A percentile compares a stretch with the other conserved stretches of the same genome.
These are phyloP conservation scores for Physcomitrellopsis africana DNA, from an alignment of 225 moss, liverwort and hornwort genomes.

Conservation along the genomic window DNA sequence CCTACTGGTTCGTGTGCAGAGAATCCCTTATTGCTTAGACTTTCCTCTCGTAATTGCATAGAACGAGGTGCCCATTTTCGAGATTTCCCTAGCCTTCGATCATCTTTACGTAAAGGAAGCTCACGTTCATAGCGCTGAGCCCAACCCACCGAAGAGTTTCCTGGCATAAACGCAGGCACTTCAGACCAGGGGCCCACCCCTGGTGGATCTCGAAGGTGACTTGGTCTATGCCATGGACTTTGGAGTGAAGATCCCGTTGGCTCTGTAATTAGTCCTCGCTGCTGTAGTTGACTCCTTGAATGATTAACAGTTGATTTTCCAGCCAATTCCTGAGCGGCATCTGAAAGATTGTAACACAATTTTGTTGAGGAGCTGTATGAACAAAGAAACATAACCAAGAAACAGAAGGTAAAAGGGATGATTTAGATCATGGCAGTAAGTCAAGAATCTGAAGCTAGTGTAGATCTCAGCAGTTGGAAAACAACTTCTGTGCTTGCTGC, in stretches of 20 bases:
- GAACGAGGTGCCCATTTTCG: slow-evolving; percentile 81
- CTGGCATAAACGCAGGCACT: slow-evolving; percentile 61
- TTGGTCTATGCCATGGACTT: slow-evolving; percentile 60
- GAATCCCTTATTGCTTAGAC: slow-evolving; percentile 21
- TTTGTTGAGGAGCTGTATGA: neutral
- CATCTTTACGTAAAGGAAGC: slow-evolving; percentile 62
- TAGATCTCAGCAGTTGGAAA: neutral
- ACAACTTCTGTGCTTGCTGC: slow-evolving; percentile 12
- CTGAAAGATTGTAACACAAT: slow-evolving; percentile 47
- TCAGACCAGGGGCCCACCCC: slow-evolving; percentile 92
- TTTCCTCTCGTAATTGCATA: slow-evolving; percentile 72
- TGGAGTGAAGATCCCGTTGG: slow-evolving; percentile 38
- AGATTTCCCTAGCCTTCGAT: slow-evolving; percentile 63
- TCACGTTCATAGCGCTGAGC: slow-evolving; percentile 83
- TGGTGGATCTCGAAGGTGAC: slow-evolving; percentile 36
- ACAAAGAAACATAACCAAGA: slow-evolving; percentile 8
- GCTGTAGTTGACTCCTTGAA: slow-evolving; percentile 27
- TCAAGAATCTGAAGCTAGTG: slow-evolving; percentile 11
- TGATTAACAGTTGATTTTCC: slow-evolving; percentile 32
- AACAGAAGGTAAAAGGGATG: slow-evolving; percentile 5
- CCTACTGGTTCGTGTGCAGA: slow-evolving; percentile 20
- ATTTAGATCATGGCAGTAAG: slow-evolving; percentile 9
- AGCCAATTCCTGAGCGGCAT: slow-evolving; percentile 79
- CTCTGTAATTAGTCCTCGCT: slow-evolving; percentile 49
- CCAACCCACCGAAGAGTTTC: slow-evolving; percentile 72